A percentile compares a stretch with the other conserved stretches of the same genome.
These are phyloP conservation scores for Chrysoporthe austroafricana DNA, from an alignment of 2,329 filamentous ascomycete genomes.

Conservation along the genomic window DNA sequence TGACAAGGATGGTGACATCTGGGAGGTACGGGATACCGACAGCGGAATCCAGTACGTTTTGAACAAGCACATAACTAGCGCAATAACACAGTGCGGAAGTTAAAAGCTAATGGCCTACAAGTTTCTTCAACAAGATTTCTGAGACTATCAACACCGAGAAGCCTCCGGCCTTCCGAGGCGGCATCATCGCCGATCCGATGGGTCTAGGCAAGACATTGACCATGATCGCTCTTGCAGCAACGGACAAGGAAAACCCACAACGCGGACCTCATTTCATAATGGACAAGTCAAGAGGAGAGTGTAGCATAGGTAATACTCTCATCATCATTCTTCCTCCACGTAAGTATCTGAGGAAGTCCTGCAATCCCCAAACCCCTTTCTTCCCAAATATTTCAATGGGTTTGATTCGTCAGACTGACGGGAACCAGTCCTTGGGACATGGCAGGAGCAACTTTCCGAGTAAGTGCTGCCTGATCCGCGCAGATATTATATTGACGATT, in stretches of 20 bases:
- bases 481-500: background rate
- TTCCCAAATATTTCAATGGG: background rate
- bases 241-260: constrained; percentile 29
- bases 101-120: constrained; percentile 22
- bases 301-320: background rate
- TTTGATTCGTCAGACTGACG: constrained; percentile 17
- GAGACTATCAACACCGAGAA: constrained; percentile 34
- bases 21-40: constrained; percentile 36
- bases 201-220: constrained; percentile 51
- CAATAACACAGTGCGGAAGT: no score
- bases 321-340: constrained; percentile 44
- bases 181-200: constrained; percentile 53
- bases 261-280: no score
- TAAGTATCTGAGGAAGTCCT: constrained; percentile 29
- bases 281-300: no score
- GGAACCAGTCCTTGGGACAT: constrained; percentile 42
- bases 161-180: constrained; percentile 44
- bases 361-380: no score
- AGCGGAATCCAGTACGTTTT: constrained; percentile 32
- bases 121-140: constrained; percentile 43
- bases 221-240: constrained; percentile 47
- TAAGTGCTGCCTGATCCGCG: constrained; percentile 22
- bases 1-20: constrained; percentile 38
- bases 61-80: no score
- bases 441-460: constrained; percentile 42